A percentile compares a stretch with the other conserved stretches of the same genome.
Conservation (phyloP, 176 grass and related monocot species). For the Ensete ventricosum region DNA sequence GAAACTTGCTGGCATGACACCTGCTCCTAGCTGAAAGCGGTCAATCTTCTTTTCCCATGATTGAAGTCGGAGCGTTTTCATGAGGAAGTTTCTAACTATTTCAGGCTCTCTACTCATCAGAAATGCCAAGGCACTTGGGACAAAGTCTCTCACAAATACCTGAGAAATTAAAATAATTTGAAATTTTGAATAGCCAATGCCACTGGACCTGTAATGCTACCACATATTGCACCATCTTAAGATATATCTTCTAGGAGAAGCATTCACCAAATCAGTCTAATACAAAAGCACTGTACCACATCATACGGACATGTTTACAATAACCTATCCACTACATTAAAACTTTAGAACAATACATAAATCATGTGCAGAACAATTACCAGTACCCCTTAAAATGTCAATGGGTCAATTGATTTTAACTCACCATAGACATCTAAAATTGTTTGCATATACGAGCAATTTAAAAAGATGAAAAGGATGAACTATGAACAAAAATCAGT, state of each 20-base stretch:
- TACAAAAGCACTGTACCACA: neutral
- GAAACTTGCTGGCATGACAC: conserved; percentile 89
- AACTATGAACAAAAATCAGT: no score
- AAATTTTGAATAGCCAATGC: conserved; percentile 4
- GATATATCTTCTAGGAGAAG: neutral
- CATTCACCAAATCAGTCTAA: neutral
- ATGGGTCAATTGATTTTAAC: neutral
- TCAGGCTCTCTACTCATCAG: conserved; percentile 54
- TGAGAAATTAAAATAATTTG: conserved; percentile 9
- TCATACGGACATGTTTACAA: neutral
- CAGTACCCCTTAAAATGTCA: neutral
- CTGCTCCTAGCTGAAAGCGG: conserved; percentile 62
- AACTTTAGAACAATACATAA: neutral
- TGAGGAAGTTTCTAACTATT: conserved; percentile 81
- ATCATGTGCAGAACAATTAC: neutral
- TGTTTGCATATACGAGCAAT: no score
- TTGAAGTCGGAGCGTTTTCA: conserved; percentile 71
- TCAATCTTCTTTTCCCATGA: conserved; percentile 70
- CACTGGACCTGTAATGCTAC: neutral
- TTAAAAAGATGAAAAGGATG: no score
- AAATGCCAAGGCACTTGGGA: conserved; percentile 76
- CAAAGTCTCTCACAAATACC: conserved; percentile 95
- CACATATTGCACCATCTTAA: conserved; percentile 8
- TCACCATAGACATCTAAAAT: neutral
- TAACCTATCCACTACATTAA: neutral